These are phyloP conservation scores for Cyclotella distinguenda DNA, from an alignment of 108 stramenopile species.

Conservation along the genomic window DNA sequence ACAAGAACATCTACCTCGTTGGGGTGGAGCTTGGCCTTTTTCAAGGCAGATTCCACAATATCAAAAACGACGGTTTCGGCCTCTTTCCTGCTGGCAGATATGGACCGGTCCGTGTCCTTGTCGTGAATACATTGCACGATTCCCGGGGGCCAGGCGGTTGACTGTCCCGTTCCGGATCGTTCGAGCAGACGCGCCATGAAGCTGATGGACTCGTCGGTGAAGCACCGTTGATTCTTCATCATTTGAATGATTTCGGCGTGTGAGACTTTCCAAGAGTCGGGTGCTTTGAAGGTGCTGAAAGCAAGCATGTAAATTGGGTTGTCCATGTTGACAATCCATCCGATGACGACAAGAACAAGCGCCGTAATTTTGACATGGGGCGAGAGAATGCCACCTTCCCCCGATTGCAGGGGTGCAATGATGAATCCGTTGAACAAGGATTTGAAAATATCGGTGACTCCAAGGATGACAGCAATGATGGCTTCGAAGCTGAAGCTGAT, in stretches of 20 bases:
- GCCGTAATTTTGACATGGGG: conserved; percentile 76
- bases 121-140: conserved; percentile 77
- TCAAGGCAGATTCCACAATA: conserved; percentile 87
- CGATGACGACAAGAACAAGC: conserved; percentile 63
- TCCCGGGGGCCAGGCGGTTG: conserved; percentile 98
- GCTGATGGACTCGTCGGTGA: conserved; percentile 81
- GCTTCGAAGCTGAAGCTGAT: conserved; percentile 55
- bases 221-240: conserved; percentile 90
- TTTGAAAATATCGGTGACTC: conserved; percentile 59
- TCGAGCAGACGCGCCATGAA: conserved; percentile 91
- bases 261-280: conserved; percentile 87
- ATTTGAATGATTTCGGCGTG: conserved; percentile 90
- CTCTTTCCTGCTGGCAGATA: conserved; percentile 90
- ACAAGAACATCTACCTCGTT: conserved; percentile 94
- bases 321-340: conserved; percentile 69
- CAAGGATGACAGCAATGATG: conserved; percentile 51
- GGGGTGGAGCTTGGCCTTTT: conserved; percentile 86
- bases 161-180: conserved; percentile 90
- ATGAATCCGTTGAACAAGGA: conserved; percentile 50
- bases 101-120: conserved; percentile 80
- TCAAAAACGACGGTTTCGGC: conserved; percentile 93
- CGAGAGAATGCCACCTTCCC: conserved; percentile 65
- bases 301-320: conserved; percentile 90
- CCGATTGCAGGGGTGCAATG: conserved; percentile 46
- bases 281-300: conserved; percentile 94